Evolutionary conservation across 108 stramenopile species (phyloP).

Genomic region (Skeletonema marinoi): DNA sequence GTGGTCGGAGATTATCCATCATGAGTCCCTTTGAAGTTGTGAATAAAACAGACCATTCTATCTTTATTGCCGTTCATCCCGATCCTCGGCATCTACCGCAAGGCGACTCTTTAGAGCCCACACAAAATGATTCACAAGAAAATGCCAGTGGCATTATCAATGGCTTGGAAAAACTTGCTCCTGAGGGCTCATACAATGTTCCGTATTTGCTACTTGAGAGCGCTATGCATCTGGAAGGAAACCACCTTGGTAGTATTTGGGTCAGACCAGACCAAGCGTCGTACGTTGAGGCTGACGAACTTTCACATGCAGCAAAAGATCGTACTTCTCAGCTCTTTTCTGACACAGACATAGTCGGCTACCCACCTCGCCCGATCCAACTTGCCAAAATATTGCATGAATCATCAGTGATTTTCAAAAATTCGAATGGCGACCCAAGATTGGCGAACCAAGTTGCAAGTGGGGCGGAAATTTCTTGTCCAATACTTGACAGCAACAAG

Average conservation of each 20-base stretch:
- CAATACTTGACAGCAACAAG: constrained; percentile 45
- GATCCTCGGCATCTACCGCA: constrained; percentile 57
- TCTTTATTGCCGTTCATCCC: constrained; percentile 76
- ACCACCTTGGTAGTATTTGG: constrained; percentile 82
- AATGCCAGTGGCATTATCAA: not conserved
- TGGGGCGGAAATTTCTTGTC: constrained; percentile 82
- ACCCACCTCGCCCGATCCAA: constrained; percentile 75
- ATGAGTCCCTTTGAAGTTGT: constrained; percentile 78
- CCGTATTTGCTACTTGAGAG: constrained; percentile 64
- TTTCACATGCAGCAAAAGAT: constrained; percentile 11
- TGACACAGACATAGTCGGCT: constrained; percentile 41
- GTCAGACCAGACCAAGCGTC: constrained; percentile 54
- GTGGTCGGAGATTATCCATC: constrained; percentile 85
- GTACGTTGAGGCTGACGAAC: constrained; percentile 4
- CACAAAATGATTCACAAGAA: not conserved
- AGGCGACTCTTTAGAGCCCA: not conserved
- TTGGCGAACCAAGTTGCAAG: constrained; percentile 61
- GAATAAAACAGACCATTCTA: constrained; percentile 85
- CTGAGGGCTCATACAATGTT: constrained; percentile 56
- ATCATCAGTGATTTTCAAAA: constrained; percentile 64
- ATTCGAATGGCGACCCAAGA: constrained; percentile 49
- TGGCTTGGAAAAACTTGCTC: constrained; percentile 37
- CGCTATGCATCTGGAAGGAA: constrained; percentile 60
- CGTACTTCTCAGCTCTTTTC: constrained; percentile 20
- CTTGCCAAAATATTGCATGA: constrained; percentile 85